These are phyloP conservation scores for Candida ponderosae DNA, from an alignment of 805 yeast genomes.

Conservation along the genomic window DNA sequence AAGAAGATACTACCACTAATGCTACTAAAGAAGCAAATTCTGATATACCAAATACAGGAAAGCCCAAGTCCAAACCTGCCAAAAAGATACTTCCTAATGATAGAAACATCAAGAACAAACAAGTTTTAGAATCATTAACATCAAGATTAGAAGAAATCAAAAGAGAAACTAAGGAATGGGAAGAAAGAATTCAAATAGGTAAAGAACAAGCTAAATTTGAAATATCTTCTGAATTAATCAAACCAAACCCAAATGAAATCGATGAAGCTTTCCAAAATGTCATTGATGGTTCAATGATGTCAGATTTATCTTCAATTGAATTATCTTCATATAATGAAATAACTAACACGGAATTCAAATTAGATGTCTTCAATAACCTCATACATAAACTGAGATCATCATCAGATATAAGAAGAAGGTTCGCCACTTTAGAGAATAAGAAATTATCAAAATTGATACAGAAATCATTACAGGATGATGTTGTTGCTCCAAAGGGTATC, in stretches of 20 bases:
- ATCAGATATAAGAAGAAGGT: conserved; percentile 10
- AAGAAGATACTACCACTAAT: conserved; percentile 15
- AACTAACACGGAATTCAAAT: conserved; percentile 8
- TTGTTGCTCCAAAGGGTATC: conserved; percentile 26
- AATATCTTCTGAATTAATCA: background rate
- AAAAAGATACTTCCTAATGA: conserved; percentile 45
- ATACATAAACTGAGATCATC: conserved; percentile 16
- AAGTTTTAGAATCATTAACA: conserved; percentile 38
- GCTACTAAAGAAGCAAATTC: conserved; percentile 21
- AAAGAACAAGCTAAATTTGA: conserved; percentile 5
- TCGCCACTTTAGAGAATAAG: conserved; percentile 30
- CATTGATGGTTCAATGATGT: conserved; percentile 9
- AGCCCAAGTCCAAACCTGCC: background rate
- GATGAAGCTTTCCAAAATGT: conserved; percentile 12
- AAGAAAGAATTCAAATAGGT: conserved; percentile 15
- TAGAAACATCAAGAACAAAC: conserved; percentile 44
- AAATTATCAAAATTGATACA: conserved; percentile 35
- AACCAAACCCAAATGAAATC: conserved; percentile 12
- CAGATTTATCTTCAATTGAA: conserved; percentile 9
- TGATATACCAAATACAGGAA: conserved; percentile 3
- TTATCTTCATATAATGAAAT: conserved; percentile 8
- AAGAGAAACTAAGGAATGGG: conserved; percentile 43
- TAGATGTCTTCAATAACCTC: conserved; percentile 15
- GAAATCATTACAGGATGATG: conserved; percentile 33
- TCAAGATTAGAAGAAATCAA: conserved; percentile 34